Conservation (phyloP, 2,329 filamentous ascomycete genomes). For the Cercospora sp. region DNA sequence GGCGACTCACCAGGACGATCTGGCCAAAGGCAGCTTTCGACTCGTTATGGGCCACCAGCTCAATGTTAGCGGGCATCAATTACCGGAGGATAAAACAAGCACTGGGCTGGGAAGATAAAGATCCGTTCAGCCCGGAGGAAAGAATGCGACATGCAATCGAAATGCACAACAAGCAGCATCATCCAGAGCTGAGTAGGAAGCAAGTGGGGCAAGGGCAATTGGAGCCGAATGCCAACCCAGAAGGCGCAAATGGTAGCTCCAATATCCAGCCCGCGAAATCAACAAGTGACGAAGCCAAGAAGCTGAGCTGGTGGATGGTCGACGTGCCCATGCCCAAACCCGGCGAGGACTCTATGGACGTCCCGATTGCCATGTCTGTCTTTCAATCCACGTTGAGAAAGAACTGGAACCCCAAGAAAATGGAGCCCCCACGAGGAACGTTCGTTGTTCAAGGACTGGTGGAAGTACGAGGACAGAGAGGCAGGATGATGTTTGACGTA, state of each 20-base stretch:
- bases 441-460: constrained; percentile 49
- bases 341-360: constrained; percentile 25
- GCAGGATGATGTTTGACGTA: constrained; percentile 48
- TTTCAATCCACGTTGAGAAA: constrained; percentile 32
- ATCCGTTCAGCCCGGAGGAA: constrained; percentile 38
- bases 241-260: constrained; percentile 13
- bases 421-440: constrained; percentile 47
- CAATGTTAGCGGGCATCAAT: constrained; percentile 40
- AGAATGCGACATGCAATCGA: constrained; percentile 34
- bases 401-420: constrained; percentile 37
- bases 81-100: constrained; percentile 40
- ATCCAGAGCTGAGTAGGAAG: constrained; percentile 23
- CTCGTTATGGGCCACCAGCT: constrained; percentile 39
- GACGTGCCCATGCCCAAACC: constrained; percentile 28
- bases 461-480: constrained; percentile 47
- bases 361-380: constrained; percentile 35
- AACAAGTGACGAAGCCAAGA: constrained; percentile 19
- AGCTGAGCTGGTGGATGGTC: constrained; percentile 30
- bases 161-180: constrained; percentile 34
- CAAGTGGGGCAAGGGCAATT: constrained; percentile 27
- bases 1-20: constrained; percentile 41
- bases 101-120: constrained; percentile 39
- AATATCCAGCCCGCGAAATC: constrained; percentile 5
- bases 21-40: constrained; percentile 42
- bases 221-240: constrained; percentile 24